These are phyloP conservation scores for Penicillium sp. DNA, from an alignment of 2,329 filamentous ascomycete genomes.

Conservation along the genomic window DNA sequence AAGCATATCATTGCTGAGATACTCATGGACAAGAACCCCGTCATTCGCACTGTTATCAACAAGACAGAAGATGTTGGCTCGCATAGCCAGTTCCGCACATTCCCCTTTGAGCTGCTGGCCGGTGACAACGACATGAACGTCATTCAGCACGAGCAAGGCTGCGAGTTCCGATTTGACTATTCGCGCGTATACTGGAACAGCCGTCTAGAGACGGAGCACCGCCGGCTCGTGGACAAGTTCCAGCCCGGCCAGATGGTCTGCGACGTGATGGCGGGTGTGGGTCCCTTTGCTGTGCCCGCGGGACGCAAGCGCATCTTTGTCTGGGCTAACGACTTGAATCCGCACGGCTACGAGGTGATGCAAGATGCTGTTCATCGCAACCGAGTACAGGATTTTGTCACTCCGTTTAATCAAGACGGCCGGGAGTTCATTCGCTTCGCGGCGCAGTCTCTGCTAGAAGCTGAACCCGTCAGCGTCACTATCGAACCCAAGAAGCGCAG, in stretches of 20 bases:
- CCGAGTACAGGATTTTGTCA: constrained; percentile 73
- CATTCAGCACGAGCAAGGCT: constrained; percentile 73
- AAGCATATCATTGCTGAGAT: constrained; percentile 81
- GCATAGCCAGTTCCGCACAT: constrained; percentile 83
- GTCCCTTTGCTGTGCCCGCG: constrained; percentile 88
- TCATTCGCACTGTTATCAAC: constrained; percentile 86
- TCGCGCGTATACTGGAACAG: constrained; percentile 98
- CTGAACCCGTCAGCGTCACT: constrained; percentile 49
- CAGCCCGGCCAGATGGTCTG: constrained; percentile 80
- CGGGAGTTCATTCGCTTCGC: constrained; percentile 71
- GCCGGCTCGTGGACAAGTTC: constrained; percentile 71
- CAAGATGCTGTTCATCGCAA: constrained; percentile 67
- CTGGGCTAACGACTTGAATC: constrained; percentile 96
- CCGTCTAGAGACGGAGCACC: constrained; percentile 83
- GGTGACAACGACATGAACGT: constrained; percentile 81
- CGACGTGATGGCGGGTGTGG: constrained; percentile 96
- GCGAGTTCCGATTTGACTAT: constrained; percentile 89
- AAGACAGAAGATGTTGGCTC: constrained; percentile 85
- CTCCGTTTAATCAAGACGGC: constrained; percentile 76
- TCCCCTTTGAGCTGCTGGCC: constrained; percentile 82
- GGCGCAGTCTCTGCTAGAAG: constrained; percentile 52
- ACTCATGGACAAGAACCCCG: constrained; percentile 81
- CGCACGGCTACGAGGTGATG: constrained; percentile 74
- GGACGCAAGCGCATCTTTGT: constrained; percentile 88
- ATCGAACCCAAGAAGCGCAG: constrained; percentile 46